Conservation (phyloP, 306 rosid species). For the Nissolia schottii region DNA sequence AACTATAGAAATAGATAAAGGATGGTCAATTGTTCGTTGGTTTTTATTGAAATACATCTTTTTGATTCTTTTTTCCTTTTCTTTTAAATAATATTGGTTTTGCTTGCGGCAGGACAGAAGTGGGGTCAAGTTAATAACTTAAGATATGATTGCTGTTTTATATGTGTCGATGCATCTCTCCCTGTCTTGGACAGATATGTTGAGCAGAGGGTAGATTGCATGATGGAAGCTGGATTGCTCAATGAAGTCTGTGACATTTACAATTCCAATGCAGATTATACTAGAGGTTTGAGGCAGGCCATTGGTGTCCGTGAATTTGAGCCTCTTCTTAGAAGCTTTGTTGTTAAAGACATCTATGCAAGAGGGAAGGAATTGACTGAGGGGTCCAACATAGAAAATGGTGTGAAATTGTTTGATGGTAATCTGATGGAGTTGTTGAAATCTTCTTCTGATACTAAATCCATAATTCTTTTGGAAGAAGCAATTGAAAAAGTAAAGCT, state of each 20-base stretch:
- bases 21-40: background rate
- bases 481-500: conserved; percentile 74
- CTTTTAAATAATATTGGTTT: conserved; percentile 22
- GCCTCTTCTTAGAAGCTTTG: conserved; percentile 38
- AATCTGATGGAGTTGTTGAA: conserved; percentile 41
- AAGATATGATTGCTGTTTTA: conserved; percentile 76
- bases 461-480: conserved; percentile 49
- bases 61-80: background rate
- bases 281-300: conserved; percentile 79
- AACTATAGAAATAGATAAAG: background rate
- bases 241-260: conserved; percentile 75
- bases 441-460: conserved; percentile 34
- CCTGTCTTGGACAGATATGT: conserved; percentile 76
- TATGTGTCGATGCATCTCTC: conserved; percentile 74
- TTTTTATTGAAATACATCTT: background rate
- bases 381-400: conserved; percentile 28
- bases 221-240: conserved; percentile 79
- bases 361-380: conserved; percentile 24
- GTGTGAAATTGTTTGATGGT: conserved; percentile 34
- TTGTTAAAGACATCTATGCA: conserved; percentile 17
- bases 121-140: conserved; percentile 85
- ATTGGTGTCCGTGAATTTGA: conserved; percentile 91
- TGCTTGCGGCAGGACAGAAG: conserved; percentile 88
- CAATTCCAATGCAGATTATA: conserved; percentile 57
- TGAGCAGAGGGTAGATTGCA: conserved; percentile 76